A percentile compares a stretch with the other conserved stretches of the same genome.
Conservation (phyloP, 768 basidiomycete species). For the Suillus variegatus region DNA sequence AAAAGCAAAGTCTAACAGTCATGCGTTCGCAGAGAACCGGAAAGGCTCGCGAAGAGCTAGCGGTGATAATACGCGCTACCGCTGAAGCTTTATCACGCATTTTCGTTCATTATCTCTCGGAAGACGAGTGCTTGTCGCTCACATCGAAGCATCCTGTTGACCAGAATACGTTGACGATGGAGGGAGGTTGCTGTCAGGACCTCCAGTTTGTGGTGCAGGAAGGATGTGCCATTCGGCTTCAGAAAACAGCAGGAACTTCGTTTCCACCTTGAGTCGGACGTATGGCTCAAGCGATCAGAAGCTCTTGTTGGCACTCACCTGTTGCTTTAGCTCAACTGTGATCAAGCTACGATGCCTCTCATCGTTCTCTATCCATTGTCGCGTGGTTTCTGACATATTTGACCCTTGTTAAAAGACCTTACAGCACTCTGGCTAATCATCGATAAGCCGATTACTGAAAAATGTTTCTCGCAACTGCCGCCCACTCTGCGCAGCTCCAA, state of each 20-base stretch:
- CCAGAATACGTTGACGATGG: slow-evolving; percentile 32
- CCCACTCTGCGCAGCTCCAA: too few species aligned
- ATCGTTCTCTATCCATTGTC: slow-evolving; percentile 8
- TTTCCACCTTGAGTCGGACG: not conserved
- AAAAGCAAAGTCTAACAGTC: too few species aligned
- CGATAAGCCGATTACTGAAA: not conserved
- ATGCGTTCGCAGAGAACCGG: too few species aligned
- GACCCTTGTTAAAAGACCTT: slow-evolving; percentile 13
- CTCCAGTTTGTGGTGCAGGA: slow-evolving; percentile 45
- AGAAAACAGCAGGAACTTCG: not conserved
- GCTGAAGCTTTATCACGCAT: too few species aligned
- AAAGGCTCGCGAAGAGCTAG: too few species aligned
- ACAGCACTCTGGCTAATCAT: slow-evolving; percentile 12
- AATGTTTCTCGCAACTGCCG: slow-evolving; percentile 10
- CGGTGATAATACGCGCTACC: too few species aligned
- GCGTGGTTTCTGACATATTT: not conserved
- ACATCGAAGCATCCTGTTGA: too few species aligned
- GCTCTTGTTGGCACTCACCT: not conserved
- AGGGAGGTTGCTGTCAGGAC: slow-evolving; percentile 43
- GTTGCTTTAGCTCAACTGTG: too few species aligned
- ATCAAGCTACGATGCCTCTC: slow-evolving; percentile 6
- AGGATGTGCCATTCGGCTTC: too few species aligned
- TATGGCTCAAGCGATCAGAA: slow-evolving; percentile 12
- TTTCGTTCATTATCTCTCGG: too few species aligned
- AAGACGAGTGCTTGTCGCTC: too few species aligned